Evolutionary conservation across 2,329 filamentous ascomycete species (phyloP), one percentile per base, ranked within the genome.

Genomic region (Magnaporthiopsis poae): DNA sequence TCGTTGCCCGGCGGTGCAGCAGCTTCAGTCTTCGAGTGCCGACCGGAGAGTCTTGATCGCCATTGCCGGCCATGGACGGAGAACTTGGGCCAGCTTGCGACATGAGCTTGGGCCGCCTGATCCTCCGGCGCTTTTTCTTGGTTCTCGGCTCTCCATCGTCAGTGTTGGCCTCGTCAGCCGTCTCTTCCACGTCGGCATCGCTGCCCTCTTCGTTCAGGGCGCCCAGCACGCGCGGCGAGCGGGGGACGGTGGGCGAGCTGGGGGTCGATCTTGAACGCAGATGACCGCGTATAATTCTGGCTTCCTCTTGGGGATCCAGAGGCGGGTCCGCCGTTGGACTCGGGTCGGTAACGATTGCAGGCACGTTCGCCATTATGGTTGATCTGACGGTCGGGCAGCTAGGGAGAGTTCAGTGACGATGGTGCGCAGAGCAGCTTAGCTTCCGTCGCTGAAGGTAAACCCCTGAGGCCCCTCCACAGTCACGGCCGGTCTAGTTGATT

Each of bases 181-280:
- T 96, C 74, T 95, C 91, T 74, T 96, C 93, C 1, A 89, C 91
- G 75, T 90, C 88, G 18, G 82, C 86, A 75, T 93, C 91, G 74
- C 87, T 90, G 27, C 86, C 87, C 69, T 83, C 84, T 68, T 84
- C 79, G 61, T 81, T 68, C 13, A 66, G 27, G 62, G 61, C 64
- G 12, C 69, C 70, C 15, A 70, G 68, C n/a, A 68, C 65, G n/a
- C 73, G 72, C n/a, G 68, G 70, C 36, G 79, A 77, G 59, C 82
- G 79, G 1, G 77, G 73, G 8, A 76, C 72, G 1, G 78, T 80
- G 2, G 86, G 84, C 13, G 85, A 85, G 69, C 76, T 81, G 5
- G 78, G 72, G 15, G 78, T 74, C 11, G 83, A 82, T 29, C 76
- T 74, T 5, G 73, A 63, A 21, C 64, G 56, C 33, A 65, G 25